Evolutionary conservation across 1,284 basidiomycete species (phyloP), one percentile per base, ranked within the genome.

Genomic region (Ceratobasidium sp.): DNA sequence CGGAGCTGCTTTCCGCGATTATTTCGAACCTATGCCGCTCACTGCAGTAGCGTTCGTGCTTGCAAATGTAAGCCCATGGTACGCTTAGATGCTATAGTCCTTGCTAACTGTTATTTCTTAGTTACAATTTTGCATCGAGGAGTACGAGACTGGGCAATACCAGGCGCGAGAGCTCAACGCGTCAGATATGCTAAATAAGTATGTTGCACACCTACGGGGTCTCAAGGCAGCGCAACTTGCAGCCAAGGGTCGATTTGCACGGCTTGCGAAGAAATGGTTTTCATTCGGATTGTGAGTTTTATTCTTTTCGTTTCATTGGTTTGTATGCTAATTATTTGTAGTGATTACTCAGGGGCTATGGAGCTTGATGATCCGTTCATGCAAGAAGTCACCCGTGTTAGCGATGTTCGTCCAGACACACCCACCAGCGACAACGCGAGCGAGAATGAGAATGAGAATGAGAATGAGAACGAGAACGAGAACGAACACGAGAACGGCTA

Each of bases 171-270:
- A 70, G 1, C 56, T 70, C 28, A 60, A 60, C 33, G 56, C 44
- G 16, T 23, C 44, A 1, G 61, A 63, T n/a, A 63, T 63, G 61
- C 7, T 58, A 23, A 40, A 33, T 23, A 70, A 70, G n/a, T 70
- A 60, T 28, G 44, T 58, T 4, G 42, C 67, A 3, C 67, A 70
- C 18, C 28, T 59, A 5, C 40, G 33, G 4, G 67, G 67, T 5
- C 23, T 70, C 5, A 56, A 58, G 40, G 56, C 23, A 21, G 51
- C 51, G 12, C 16, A 12, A 1, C 23, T 2, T 21, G 9, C 3
- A 0, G 66, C 66, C 0, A 42, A 40, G 23, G 46, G 33, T 21
- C 38, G 66, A 0, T 44, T 69, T 2, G 23, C n/a, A 8, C 11
- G 30, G 0, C 53, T 58, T 6, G 51, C 28, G 16, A 0, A 12